Base-by-base conservation (phyloP, 495 filamentous ascomycete genomes). In the Bathelium albidoporum region DNA sequence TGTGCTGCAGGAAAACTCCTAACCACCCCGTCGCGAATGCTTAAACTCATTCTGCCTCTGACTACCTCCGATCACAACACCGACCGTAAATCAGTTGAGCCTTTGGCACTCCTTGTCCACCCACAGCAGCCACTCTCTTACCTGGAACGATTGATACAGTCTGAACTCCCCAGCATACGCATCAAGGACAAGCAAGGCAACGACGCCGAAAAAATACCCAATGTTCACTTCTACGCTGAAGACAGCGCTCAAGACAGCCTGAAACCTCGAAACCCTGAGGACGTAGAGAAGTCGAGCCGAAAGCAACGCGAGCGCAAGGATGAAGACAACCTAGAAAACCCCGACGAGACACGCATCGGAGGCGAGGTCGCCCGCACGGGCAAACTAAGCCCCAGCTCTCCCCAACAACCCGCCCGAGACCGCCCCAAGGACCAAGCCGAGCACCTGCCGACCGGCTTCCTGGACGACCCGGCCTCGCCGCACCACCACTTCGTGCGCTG, bases 91-190 rank as follows among this genome's bases (percentile, higher is more conserved):
- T 82, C 84, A 52, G 81, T 90, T 32, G 89, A 94, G 71, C 89
- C 92, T 0, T 83, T 97, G 7, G 91, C 91, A 7, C 83, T 97
- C 1, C 83, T 97, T 7, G 80, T 97, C 5, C 92, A 97, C 73
- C 90, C 93, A 0, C 89, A 94, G 67, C 92, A 97, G 73, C 92
- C 93, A 0, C 80, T 97, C 18, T 96, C 91, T 31, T 95, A 96
- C 73, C 85, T 96, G 44, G 91, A 96, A 73, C 87, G 89, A 1
- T 78, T 97, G 2, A 90, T 97, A 65, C 93, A 96, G 74, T 85
- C 90, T 64, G 92, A 97, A 73, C 71, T 97, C 0, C 90, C 92
- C 0, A 81, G 82, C 0, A 78, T 96, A n/a, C 78, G 74, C 53
- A 20, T 29, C 20, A 55, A 55, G 16, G 75, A 75, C 10, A 68